phyloP scores from a whole-genome alignment of 192 early-diverging fungal species.

The Backusella australiensis region DNA sequence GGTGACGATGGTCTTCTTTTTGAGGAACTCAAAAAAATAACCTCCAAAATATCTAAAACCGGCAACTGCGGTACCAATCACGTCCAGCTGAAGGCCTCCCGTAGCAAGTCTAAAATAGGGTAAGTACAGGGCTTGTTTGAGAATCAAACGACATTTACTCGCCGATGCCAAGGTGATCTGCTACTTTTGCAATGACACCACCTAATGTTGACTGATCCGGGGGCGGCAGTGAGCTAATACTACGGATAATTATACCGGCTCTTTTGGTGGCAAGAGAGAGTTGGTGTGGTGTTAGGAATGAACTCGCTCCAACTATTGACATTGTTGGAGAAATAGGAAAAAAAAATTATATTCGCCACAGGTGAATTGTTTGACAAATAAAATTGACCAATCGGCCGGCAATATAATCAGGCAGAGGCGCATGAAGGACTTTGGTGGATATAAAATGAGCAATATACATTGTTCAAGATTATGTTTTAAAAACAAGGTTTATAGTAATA shows the following conservation, averaged over 20 bases:
- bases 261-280: neutral
- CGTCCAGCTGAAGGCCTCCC: slow-evolving; percentile 44
- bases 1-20: slow-evolving; percentile 42
- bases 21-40: slow-evolving; percentile 44
- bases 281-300: slow-evolving; percentile 1
- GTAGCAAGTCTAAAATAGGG: slow-evolving; percentile 39
- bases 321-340: neutral
- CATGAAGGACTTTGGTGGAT: no score
- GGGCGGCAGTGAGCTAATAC: neutral
- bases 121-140: neutral
- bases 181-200: slow-evolving; percentile 19
- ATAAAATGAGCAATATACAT: no score
- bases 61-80: slow-evolving; percentile 41
- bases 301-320: neutral
- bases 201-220: slow-evolving; percentile 15
- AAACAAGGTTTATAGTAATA: no score
- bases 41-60: slow-evolving; percentile 38
- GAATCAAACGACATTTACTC: slow-evolving; percentile 15
- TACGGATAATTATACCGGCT: neutral
- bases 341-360: neutral
- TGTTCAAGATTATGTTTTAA: no score
- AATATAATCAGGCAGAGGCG: no score
- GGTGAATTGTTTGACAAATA: no score
- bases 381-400: no score
- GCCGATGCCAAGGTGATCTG: slow-evolving; percentile 25